Evolutionary conservation across 2,329 filamentous ascomycete genomes (phyloP), one percentile per base, ranked within the genome.

Genomic region (Penicillium italicum): DNA sequence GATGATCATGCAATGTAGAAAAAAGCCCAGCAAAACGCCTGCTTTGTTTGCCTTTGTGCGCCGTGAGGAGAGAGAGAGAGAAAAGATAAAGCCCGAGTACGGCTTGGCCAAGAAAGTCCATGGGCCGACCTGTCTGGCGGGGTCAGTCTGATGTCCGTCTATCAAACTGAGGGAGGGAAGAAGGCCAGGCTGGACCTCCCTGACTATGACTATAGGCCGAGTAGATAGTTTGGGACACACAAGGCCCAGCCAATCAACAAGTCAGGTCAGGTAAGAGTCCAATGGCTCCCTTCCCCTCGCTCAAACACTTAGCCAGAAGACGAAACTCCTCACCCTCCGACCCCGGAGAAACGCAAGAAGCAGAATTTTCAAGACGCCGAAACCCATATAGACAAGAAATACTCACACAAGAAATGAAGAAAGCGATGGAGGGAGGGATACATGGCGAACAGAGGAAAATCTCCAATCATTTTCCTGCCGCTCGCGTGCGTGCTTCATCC

Each of bases 401-500:
- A 62, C 38, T 56, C 59, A 50, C 45, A 43, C 53, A 40, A 44
- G 20, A 45, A 47, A 53, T 54, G 43, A 47, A 53, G 44, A 54
- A 22, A 41, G 47, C 34, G 30, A 56, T 36, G n/a, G 37, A 33
- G 20, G 22, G 31, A 44, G 11, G 3, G 14, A 55, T 33, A 33
- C 49, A 31, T 9, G 37, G 28, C 43, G 46, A 28, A n/a, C 22
- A 31, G 30, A 38, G 47, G 37, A 36, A 34, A 28, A 37, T 24
- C 28, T 30, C 41, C 28, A 51, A 61, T 64, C 58, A 63, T 50
- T 61, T 60, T 26, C 57, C 62, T 34, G 53, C 48, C 43, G 59
- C 42, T 57, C 53, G 53, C 30, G 53, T 57, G 56, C 62, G 63
- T 48, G 64, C 66, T 37, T 73, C 69, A 66, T 74, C 74, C 61